Conservation (phyloP, 805 yeast species). For the Nakazawaea pomicola region DNA sequence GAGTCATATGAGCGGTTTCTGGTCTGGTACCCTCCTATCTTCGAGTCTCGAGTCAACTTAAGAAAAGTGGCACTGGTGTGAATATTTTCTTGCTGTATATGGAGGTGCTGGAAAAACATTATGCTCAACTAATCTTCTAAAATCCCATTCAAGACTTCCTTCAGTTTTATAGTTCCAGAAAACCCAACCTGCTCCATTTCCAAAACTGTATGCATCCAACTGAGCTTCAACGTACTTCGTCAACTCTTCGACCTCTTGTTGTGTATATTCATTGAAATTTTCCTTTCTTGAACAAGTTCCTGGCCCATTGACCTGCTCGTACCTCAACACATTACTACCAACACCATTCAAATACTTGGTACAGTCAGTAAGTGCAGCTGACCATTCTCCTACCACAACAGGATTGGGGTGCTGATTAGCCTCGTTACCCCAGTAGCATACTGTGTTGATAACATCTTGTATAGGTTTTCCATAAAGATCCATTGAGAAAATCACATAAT, state of each 20-base stretch:
- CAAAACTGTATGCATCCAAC: conserved; percentile 33
- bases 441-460: conserved; percentile 54
- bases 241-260: conserved; percentile 34
- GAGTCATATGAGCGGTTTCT: no score
- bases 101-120: conserved; percentile 73
- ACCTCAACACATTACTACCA: conserved; percentile 63
- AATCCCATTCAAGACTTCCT: conserved; percentile 63
- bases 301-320: conserved; percentile 42
- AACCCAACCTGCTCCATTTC: conserved; percentile 50
- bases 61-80: conserved; percentile 50
- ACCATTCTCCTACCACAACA: conserved; percentile 65
- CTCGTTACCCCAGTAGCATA: conserved; percentile 45
- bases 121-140: conserved; percentile 40
- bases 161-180: conserved; percentile 74
- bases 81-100: conserved; percentile 56
- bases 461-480: conserved; percentile 51
- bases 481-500: conserved; percentile 81
- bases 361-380: conserved; percentile 69
- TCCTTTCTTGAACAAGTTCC: conserved; percentile 41
- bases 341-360: conserved; percentile 67
- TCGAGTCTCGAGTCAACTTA: no score
- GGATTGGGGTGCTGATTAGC: conserved; percentile 35
- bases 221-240: conserved; percentile 59
- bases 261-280: conserved; percentile 36
- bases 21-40: no score